A percentile compares a stretch with the other conserved stretches of the same genome.
Evolutionary conservation across 1,284 basidiomycete genomes (phyloP).

Genomic region (Cryptococcus sp.): DNA sequence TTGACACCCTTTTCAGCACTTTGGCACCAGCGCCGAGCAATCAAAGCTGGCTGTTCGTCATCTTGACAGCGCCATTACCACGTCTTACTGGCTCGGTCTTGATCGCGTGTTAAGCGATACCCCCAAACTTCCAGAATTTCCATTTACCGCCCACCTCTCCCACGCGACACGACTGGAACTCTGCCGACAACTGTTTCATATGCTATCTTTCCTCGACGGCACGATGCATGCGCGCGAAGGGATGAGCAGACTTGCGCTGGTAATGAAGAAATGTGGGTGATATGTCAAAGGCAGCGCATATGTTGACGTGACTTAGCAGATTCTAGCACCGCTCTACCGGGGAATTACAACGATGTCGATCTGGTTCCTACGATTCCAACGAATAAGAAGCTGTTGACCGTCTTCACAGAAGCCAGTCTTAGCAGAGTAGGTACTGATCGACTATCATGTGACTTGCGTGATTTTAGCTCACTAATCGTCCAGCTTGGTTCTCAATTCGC

Average conservation of each 20-base stretch:
- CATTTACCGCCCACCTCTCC: not conserved
- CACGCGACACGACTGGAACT: conserved; percentile 16
- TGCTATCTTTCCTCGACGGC: conserved; percentile 21
- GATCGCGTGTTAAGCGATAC: conserved; percentile 9
- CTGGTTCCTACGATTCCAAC: not conserved
- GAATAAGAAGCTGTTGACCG: not conserved
- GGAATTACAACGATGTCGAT: conserved; percentile 9
- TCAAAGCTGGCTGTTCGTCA: conserved; percentile 23
- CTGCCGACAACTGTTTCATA: conserved; percentile 17
- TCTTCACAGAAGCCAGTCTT: conserved; percentile 17
- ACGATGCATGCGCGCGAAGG: conserved; percentile 16
- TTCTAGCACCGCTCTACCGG: not conserved
- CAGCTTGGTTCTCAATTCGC: too few relatives aligned
- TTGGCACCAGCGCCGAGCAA: conserved; percentile 18
- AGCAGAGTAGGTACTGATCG: conserved; percentile 7
- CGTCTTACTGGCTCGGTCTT: conserved; percentile 24
- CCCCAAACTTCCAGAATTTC: not conserved
- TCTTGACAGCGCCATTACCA: conserved; percentile 21
- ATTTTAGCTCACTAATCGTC: conserved; percentile 1
- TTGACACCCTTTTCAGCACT: conserved; percentile 19
- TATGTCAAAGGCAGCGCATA: not conserved
- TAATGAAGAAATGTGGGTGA: not conserved
- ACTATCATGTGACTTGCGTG: not conserved
- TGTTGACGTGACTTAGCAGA: not conserved
- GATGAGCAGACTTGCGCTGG: conserved; percentile 18